Base-by-base conservation (phyloP, 805 yeast genomes). In the Lipomyces oligophaga region DNA sequence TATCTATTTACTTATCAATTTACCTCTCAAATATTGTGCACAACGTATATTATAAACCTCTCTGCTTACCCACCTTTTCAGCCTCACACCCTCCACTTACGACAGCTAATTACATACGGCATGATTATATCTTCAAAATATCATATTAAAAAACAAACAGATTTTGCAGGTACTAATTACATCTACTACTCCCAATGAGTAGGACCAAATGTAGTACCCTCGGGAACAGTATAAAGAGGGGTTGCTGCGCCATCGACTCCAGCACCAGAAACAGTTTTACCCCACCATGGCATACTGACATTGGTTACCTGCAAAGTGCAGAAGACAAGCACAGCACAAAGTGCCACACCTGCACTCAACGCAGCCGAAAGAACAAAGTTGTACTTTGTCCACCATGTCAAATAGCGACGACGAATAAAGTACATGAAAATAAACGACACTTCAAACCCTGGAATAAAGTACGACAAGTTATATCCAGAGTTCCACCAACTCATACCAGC, bases 311-410 rank as follows among this genome's bases (percentile, higher is more conserved):
- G 65, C 13, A 69, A 67, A 1, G 67, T 60, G 59, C 79, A 68
- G 58, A 80, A 80, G 10, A 81, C 73, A 19, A 79, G 45, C 41
- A 82, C 63, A 1, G 82, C 75, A 26, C 81, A 73, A 52, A 79
- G 69, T 31, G 85, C 85, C n/a, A 81, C 73, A 1, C 86, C 86
- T 4, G 81, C 74, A 36, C 81, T 81, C 19, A 82, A 63, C 1
- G 79, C 88, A 25, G 83, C 78, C 18, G 84, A 74, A 43, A 83
- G 65, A 3, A 80, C 73, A 60, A 79, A 81, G 61, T 80, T 81
- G 63, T 82, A 82, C 63, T 81, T 81, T 24, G 81, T 78, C 88
- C 88, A 82, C 88, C 88, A 83, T 36, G 71, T 67, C 73, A 75
- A 67, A 65, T 77, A 79, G 49, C 70, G 68, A 40, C 76, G 70